Evolutionary conservation across 1,139 yeast genomes (phyloP), one percentile per base, ranked within the genome.

Genomic region (Blastobotrys illinoisensis): DNA sequence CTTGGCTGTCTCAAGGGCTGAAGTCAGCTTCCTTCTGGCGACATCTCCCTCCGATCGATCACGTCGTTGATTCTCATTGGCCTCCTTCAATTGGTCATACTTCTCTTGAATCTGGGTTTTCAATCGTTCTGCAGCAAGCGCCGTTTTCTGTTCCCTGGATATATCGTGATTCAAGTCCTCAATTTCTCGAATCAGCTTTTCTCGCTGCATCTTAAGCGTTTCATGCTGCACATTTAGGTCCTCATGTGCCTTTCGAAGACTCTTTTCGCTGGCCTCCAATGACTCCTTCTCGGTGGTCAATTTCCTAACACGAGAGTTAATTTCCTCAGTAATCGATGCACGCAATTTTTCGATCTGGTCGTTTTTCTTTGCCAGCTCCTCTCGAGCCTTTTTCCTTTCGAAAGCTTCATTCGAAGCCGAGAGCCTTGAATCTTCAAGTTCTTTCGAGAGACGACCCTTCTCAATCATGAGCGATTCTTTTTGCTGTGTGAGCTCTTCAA

Each of bases 181-280:
- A 54, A 88, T 77, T 73, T 88, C 96, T 71, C 95, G 80, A 64
- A 81, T 80, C 69, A 88, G 78, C 73, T 88, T 88, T 70, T 88
- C 95, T 50, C 62, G 63, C 47, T 67, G 68, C 45, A 62, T 59
- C 48, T 61, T 58, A 28, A 61, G 51, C 3, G 67, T 62, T 11
- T 58, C 61, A 48, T 60, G 57, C 48, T 64, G 58, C 9, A 60
- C 56, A 23, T 53, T 57, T 26, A 65, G 56, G 18, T 58, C 62
- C 40, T 67, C 67, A 11, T 64, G 56, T 67, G 71, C 56, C 60
- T 64, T 52, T 62, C 67, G 60, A 24, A 57, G 69, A 56, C 64
- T 72, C 48, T 62, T 76, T 58, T 69, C 71, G 61, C 65, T 78
- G 58, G 65, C 74, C 67, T 73, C 80, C 46, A 74, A 70, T 54